Evolutionary conservation across 805 yeast genomes (phyloP), one percentile per base, ranked within the genome.

Genomic region (Yueomyces sp.): DNA sequence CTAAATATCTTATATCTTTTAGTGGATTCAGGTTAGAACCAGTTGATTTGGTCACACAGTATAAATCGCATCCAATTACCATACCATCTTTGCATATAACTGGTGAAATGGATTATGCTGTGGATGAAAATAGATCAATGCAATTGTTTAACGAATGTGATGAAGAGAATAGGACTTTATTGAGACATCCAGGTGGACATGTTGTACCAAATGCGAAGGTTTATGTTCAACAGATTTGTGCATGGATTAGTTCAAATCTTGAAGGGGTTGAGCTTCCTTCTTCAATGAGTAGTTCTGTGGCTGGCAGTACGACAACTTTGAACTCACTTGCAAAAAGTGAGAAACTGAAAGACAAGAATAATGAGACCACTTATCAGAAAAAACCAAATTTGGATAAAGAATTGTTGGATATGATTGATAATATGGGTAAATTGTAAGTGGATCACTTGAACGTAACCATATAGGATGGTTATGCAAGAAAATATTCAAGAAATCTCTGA

Each of bases 171-270:
- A 63, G 84, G 26, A 68, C 66, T 0, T 39, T 70, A 39, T 52
- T 87, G 45, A 80, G 73, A 48, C 98, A 90, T 57, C 94, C 96
- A 4, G 97, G 97, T 42, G 96, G 96, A 1, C 98, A 90, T 58
- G 90, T 81, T 56, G 94, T 90, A 36, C 98, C 98, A n/a, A 85
- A 84, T 56, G 75, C 85, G 3, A 83, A 81, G 45, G 55, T 47
- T 19, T 65, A 62, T 44, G 64, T 63, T 1, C 40, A 50, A 5
- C 62, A 63, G 40, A 57, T 66, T 6, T 40, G 61, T 19, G 49
- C 50, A 33, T 67, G 72, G 72, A 53, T 66, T 27, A 40, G 38
- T 2, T 29, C 45, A 5, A 34, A 34, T 34, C 6, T n/a, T 11
- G 37, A 34, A 11, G 37, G 37, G 8, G 5, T n/a, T 5, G 26